These are phyloP conservation scores for Sparassis latifolia DNA, from an alignment of 1,284 basidiomycete genomes.

Conservation along the genomic window DNA sequence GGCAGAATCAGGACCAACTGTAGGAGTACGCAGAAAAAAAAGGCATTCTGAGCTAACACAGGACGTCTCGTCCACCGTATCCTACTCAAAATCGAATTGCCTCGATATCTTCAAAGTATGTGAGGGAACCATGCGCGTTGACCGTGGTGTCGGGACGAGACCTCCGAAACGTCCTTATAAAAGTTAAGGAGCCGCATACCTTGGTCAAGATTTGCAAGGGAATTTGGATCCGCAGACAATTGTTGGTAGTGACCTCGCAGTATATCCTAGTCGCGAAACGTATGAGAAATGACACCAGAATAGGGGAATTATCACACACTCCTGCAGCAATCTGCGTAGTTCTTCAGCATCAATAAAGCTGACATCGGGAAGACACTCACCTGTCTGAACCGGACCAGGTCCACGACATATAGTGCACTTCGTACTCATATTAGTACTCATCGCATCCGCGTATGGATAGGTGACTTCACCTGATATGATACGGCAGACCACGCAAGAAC, in stretches of 20 bases:
- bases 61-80: too few species aligned
- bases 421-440: background rate
- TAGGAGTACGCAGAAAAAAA: too few species aligned
- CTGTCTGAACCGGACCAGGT: constrained; percentile 92
- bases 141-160: background rate
- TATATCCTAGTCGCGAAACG: constrained; percentile 54
- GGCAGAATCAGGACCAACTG: too few species aligned
- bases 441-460: background rate
- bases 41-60: too few species aligned
- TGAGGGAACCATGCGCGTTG: too few species aligned
- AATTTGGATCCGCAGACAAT: constrained; percentile 89
- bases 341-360: constrained; percentile 6
- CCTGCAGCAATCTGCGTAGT: constrained; percentile 65
- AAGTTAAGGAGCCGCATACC: constrained; percentile 31
- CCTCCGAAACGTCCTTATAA: background rate
- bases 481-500: constrained; percentile 73
- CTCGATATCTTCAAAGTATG: too few species aligned
- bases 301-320: background rate
- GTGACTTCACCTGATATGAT: constrained; percentile 78
- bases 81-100: too few species aligned
- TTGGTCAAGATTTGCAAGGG: constrained; percentile 94
- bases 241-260: constrained; percentile 90
- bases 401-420: constrained; percentile 93
- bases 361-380: constrained; percentile 29
- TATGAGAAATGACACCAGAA: background rate